phyloP scores from a whole-genome alignment of 441 rosid genomes.

The Gossypium armourianum region DNA sequence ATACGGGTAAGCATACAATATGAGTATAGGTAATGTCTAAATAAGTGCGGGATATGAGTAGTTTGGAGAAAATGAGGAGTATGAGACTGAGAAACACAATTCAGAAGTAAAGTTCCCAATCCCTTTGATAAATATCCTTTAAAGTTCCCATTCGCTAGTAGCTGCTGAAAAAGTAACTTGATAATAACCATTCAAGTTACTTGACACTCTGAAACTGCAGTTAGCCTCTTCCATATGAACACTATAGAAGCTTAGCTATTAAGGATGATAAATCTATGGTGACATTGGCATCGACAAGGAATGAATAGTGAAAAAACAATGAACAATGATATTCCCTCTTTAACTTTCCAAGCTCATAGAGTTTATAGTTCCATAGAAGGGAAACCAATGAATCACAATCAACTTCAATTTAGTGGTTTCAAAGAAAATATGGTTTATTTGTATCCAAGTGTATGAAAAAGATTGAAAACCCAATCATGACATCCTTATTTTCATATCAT shows the following conservation, averaged over 20 bases:
- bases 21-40: neutral
- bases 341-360: neutral
- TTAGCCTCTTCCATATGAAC: neutral
- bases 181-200: neutral
- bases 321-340: neutral
- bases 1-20: neutral
- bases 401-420: constrained; percentile 8
- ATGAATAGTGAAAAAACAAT: neutral
- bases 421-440: neutral
- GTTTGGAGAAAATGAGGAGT: neutral
- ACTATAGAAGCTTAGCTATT: neutral
- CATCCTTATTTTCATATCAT: constrained; percentile 1
- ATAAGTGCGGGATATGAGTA: neutral
- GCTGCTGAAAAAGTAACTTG: neutral
- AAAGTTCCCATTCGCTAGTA: neutral
- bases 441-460: constrained; percentile 7
- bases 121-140: neutral
- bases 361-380: constrained; percentile 15
- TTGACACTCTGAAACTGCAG: neutral
- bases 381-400: neutral
- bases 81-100: neutral
- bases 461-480: constrained; percentile 10
- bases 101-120: neutral
- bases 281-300: neutral
- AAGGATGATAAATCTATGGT: constrained; percentile 5